Evolutionary conservation across 2,329 filamentous ascomycete species (phyloP), one percentile per base, ranked within the genome.

Genomic region (Exophiala bonariae): DNA sequence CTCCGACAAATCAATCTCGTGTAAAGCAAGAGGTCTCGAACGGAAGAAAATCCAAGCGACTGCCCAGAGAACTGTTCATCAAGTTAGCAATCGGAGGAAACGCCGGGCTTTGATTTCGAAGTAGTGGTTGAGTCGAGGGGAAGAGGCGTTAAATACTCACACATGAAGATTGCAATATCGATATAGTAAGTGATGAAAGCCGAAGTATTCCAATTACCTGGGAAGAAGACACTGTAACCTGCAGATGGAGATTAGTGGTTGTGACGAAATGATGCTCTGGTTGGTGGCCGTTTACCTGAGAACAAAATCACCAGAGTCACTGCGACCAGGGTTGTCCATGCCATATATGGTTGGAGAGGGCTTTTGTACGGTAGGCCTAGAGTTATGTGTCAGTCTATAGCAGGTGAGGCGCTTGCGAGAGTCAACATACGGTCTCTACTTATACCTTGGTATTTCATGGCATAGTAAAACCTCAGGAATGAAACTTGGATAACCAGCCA

Each of bases 391-490:
- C 13, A 34, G n/a, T 34, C 28, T 9, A 31, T 31, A 31, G 8
- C 28, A 31, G 23, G 23, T 26, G 23, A 11, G 11, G 11, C 23
- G 23, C 32, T 34, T 34, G 13, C 13, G 6, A 7, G 32, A 14
- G 14, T 14, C 16, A 26, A 37, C 35, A 4, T 17, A 39, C 42
- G 34, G 32, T 80, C 20, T 17, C 37, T 19, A 13, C 33, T 38
- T n/a, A 90, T 72, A 0, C 85, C 85, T 58, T 91, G 86, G 0
- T 74, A 79, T 30, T 75, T 68, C 39, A 86, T 74, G 0, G 86
- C 85, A 17, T 81, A 79, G 38, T 85, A 73, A 65, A 89, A 92
- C 49, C 79, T 80, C 38, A 90, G 66, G 63, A 87, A 91, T 0
- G 85, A 83, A 33, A 83, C 71, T 61, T 78, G 81, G 59, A 86